Percentiles rank a stretch among this genome's conserved stretches.
phyloP scores from a whole-genome alignment of 352 stramenopile genomes.

The Thraustochytrium sp. region DNA sequence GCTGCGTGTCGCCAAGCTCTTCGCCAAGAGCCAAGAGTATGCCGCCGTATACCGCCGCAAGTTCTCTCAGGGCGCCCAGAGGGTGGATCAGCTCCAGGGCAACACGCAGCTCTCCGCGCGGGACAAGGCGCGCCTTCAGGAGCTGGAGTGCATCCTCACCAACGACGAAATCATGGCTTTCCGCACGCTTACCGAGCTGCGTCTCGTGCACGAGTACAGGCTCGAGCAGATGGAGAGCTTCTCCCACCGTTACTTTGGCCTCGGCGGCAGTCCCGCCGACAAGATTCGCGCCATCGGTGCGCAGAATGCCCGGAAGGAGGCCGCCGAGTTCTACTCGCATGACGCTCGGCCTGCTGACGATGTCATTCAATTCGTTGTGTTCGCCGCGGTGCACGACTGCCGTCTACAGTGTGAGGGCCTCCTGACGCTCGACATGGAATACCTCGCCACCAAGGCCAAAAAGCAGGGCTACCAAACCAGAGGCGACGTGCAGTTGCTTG shows the following conservation, averaged over 20 bases:
- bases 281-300: neutral
- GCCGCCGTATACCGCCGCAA: neutral
- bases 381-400: neutral
- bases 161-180: neutral
- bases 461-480: neutral
- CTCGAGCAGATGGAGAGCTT: neutral
- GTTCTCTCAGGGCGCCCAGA: neutral
- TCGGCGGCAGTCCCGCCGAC: neutral
- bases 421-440: neutral
- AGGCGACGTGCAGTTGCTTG: neutral
- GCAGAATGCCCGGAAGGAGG: neutral
- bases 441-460: neutral
- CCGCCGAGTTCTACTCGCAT: neutral
- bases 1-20: neutral
- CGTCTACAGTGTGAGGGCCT: neutral
- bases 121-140: neutral
- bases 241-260: neutral
- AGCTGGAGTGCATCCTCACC: neutral
- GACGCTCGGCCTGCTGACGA: neutral
- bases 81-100: neutral
- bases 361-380: neutral
- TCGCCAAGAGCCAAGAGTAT: slow-evolving; percentile 12
- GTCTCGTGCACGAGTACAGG: neutral
- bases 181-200: neutral
- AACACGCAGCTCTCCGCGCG: neutral